Conservation (phyloP, 2,329 filamentous ascomycete genomes). For the Xylariales sp. region DNA sequence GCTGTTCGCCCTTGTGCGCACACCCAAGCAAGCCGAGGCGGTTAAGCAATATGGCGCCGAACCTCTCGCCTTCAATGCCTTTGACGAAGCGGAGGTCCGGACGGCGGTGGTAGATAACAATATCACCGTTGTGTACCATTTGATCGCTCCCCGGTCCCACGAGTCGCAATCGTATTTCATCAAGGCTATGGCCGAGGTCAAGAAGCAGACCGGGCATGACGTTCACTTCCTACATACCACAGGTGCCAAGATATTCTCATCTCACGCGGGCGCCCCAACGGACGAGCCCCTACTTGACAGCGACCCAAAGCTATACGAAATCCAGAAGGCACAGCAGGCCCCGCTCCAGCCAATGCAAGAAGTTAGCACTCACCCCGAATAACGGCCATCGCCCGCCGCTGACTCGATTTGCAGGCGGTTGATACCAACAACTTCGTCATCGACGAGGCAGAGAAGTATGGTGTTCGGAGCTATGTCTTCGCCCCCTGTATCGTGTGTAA, state of each 20-base stretch:
- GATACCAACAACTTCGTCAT: slow-evolving; percentile 57
- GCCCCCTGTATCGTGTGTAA: slow-evolving; percentile 63
- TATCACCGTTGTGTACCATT: slow-evolving; percentile 62
- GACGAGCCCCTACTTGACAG: slow-evolving; percentile 57
- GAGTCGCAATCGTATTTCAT: slow-evolving; percentile 56
- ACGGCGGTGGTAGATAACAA: slow-evolving; percentile 54
- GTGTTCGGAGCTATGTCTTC: slow-evolving; percentile 64
- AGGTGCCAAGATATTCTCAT: slow-evolving; percentile 65
- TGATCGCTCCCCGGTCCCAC: slow-evolving; percentile 56
- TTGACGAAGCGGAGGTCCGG: slow-evolving; percentile 52
- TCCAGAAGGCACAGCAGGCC: slow-evolving; percentile 54
- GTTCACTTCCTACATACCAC: slow-evolving; percentile 64
- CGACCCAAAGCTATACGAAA: slow-evolving; percentile 56
- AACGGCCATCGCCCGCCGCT: background rate
- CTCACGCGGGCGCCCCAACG: slow-evolving; percentile 57
- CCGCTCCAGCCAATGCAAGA: slow-evolving; percentile 41
- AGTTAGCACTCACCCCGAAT: slow-evolving; percentile 37
- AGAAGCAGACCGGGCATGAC: slow-evolving; percentile 53
- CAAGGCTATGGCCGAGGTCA: slow-evolving; percentile 58
- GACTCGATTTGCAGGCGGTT: slow-evolving; percentile 49
- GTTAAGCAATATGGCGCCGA: slow-evolving; percentile 58
- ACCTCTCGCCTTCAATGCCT: slow-evolving; percentile 55
- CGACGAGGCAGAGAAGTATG: slow-evolving; percentile 55
- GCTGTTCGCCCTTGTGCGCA: slow-evolving; percentile 61
- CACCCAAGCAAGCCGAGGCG: slow-evolving; percentile 56